Percentiles rank a stretch among this genome's conserved stretches.
Evolutionary conservation across 139 green algal genomes (phyloP).

Genomic region (Desmodesmus armatus): DNA sequence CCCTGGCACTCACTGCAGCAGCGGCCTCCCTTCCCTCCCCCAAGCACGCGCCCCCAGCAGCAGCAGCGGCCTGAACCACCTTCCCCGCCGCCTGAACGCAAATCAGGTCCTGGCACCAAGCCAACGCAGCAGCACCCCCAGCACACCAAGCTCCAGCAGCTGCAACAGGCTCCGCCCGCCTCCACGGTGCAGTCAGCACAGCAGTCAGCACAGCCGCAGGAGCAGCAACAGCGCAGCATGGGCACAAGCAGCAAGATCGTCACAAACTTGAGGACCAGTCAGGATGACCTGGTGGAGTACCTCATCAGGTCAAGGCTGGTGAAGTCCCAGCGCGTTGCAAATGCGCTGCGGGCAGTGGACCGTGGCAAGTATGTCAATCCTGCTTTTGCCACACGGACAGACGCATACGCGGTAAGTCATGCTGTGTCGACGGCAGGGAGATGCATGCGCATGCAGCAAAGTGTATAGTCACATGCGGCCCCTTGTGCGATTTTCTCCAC

Average conservation of each 20-base stretch:
- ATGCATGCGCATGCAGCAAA: no score
- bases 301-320: conserved; percentile 45
- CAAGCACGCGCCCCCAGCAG: not conserved
- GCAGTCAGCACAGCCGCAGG: not conserved
- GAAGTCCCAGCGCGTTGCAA: conserved; percentile 42
- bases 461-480: no score
- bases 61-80: not conserved
- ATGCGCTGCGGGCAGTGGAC: conserved; percentile 47
- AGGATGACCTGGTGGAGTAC: conserved; percentile 47
- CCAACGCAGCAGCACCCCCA: conserved; percentile 1
- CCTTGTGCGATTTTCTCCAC: not conserved
- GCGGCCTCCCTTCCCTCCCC: no score
- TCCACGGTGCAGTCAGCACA: no score
- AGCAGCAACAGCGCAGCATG: conserved; percentile 8
- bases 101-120: not conserved
- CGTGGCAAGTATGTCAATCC: conserved; percentile 13
- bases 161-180: not conserved
- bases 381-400: not conserved
- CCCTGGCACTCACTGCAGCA: not conserved
- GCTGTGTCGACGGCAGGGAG: no score
- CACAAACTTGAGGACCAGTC: not conserved
- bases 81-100: conserved; percentile 14
- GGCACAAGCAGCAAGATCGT: not conserved
- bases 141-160: no score
- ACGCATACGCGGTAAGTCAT: conserved; percentile 66